A percentile compares a stretch with the other conserved stretches of the same genome.
These are phyloP conservation scores for Suillus hirtellus DNA, from an alignment of 768 basidiomycete genomes.

Conservation along the genomic window DNA sequence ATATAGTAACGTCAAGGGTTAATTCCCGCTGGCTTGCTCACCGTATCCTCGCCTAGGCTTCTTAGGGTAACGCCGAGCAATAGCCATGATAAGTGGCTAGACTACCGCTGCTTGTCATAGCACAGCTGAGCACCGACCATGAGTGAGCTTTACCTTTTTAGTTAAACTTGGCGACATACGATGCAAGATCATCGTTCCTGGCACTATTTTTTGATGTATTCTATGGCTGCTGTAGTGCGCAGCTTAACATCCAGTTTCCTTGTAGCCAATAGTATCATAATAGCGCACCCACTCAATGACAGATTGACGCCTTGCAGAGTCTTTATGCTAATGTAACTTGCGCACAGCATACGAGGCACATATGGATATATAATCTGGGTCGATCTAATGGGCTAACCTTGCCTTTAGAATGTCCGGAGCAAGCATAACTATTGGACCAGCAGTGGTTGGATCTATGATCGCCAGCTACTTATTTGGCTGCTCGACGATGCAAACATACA, in stretches of 20 bases:
- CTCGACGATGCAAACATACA: conserved; percentile 9
- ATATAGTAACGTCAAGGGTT: not conserved
- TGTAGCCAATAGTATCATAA: not conserved
- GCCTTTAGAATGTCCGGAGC: not conserved
- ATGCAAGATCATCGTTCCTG: not conserved
- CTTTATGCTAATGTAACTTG: not conserved
- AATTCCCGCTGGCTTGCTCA: not conserved
- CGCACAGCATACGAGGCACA: not conserved
- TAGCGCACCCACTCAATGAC: not conserved
- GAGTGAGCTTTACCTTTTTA: not conserved
- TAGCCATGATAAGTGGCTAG: not conserved
- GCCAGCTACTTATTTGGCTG: conserved; percentile 13
- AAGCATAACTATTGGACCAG: conserved; percentile 12
- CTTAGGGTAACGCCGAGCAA: not conserved
- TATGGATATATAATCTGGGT: not conserved
- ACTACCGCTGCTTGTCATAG: not conserved
- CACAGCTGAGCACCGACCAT: not conserved
- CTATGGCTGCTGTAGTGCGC: not conserved
- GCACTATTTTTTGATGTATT: not conserved
- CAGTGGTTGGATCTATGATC: conserved; percentile 9
- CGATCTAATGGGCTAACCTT: not conserved
- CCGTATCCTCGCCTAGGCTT: not conserved
- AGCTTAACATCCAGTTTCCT: not conserved
- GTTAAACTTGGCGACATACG: not conserved
- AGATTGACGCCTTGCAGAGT: not conserved